phyloP scores from a whole-genome alignment of 805 yeast species.

The Starmerella potacharoeniae region DNA sequence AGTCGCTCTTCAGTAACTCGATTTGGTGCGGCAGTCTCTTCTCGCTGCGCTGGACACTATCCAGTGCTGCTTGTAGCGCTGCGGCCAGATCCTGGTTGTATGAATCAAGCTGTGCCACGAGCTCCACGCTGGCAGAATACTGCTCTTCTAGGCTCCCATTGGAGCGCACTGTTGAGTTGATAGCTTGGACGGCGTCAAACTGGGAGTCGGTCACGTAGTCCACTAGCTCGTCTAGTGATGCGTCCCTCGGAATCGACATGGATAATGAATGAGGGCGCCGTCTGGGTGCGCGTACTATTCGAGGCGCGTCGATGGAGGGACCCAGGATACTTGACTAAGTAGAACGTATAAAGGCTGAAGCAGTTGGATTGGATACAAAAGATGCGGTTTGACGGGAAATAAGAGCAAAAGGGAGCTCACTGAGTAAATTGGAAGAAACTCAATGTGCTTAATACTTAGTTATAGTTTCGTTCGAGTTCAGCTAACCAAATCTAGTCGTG shows the following conservation, averaged over 20 bases:
- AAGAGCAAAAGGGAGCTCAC: too few relatives aligned
- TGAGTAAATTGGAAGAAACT: too few relatives aligned
- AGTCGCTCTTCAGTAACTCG: slow-evolving; percentile 27
- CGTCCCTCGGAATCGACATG: slow-evolving; percentile 4
- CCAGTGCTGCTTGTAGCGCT: slow-evolving; percentile 23
- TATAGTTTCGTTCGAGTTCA: too few relatives aligned
- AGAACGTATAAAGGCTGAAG: too few relatives aligned
- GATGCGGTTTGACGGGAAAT: too few relatives aligned
- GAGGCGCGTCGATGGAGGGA: too few relatives aligned
- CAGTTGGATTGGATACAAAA: too few relatives aligned
- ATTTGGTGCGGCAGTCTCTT: slow-evolving; percentile 28
- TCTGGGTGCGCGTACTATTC: not conserved
- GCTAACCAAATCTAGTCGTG: too few relatives aligned
- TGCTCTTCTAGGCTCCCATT: slow-evolving; percentile 20
- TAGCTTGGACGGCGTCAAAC: slow-evolving; percentile 25
- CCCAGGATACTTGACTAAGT: not conserved
- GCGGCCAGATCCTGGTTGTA: slow-evolving; percentile 25
- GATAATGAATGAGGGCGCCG: too few relatives aligned
- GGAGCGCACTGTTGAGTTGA: slow-evolving; percentile 21
- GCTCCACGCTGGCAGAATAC: slow-evolving; percentile 24
- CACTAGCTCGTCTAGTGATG: slow-evolving; percentile 18
- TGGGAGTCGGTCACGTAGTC: slow-evolving; percentile 22
- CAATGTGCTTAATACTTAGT: too few relatives aligned
- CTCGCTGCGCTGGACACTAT: slow-evolving; percentile 22
- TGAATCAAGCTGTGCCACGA: slow-evolving; percentile 27